phyloP scores from a whole-genome alignment of 768 basidiomycete species.

The Rhodotorula diobovata region DNA sequence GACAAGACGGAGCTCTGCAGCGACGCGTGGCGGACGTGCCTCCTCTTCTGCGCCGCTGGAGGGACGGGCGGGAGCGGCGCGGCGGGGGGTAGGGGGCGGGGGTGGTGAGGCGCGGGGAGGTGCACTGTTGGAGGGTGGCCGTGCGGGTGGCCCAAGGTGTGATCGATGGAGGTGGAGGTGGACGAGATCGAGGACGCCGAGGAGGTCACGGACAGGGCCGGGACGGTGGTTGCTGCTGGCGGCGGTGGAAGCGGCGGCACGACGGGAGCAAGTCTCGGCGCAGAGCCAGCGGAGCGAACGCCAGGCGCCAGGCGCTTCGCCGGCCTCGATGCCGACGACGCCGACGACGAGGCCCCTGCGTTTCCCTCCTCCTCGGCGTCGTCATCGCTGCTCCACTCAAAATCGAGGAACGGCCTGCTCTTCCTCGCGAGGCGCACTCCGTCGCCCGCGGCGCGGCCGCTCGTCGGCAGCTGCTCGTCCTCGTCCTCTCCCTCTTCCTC shows the following conservation, averaged over 20 bases:
- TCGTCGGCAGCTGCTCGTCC: neutral
- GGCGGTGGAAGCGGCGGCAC: too few relatives aligned
- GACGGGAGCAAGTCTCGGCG: too few relatives aligned
- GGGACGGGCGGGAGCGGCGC: too few relatives aligned
- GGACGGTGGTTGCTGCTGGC: too few relatives aligned
- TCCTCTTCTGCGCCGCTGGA: too few relatives aligned
- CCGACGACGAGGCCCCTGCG: too few relatives aligned
- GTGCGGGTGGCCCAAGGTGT: too few relatives aligned
- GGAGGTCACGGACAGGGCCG: too few relatives aligned
- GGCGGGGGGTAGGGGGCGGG: neutral
- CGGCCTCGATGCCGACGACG: too few relatives aligned
- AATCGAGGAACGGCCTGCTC: constrained; percentile 13
- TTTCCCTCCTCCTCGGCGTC: neutral
- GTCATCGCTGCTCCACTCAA: constrained; percentile 3
- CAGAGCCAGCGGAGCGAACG: too few relatives aligned
- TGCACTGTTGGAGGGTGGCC: neutral
- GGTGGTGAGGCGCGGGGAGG: too few relatives aligned
- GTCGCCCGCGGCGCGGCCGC: neutral
- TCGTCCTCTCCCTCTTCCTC: neutral
- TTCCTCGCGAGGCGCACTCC: neutral
- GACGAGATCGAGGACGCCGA: neutral
- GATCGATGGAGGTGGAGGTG: neutral
- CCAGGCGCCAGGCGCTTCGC: too few relatives aligned
- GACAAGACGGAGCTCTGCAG: neutral
- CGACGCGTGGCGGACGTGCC: neutral